Conservation (phyloP, 73 alveolate genomes). For the Symbiodinium pilosum region DNA sequence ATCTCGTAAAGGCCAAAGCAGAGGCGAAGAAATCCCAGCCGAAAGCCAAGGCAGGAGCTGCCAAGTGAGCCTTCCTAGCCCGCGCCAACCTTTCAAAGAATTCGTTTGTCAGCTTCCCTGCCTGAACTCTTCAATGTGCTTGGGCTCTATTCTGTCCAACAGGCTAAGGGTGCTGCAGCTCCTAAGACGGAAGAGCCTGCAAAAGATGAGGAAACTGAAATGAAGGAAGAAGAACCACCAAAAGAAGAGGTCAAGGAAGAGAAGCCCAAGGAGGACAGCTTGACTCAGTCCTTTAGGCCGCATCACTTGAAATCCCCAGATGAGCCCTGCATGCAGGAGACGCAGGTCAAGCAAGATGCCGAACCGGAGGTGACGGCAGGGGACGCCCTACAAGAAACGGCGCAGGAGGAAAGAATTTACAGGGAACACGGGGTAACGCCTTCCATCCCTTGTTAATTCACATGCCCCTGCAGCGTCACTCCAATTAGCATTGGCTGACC, state of each 20-base stretch:
- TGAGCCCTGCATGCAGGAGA: background rate
- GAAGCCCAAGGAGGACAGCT: background rate
- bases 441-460: no score
- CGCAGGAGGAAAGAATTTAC: background rate
- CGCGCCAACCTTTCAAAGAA: no score
- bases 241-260: slow-evolving; percentile 10
- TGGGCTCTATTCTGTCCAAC: no score
- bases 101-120: no score
- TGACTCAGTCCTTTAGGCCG: background rate
- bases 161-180: slow-evolving; percentile 4
- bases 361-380: slow-evolving; percentile 8
- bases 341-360: slow-evolving; percentile 6
- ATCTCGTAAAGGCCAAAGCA: background rate
- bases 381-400: background rate
- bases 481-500: no score
- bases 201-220: background rate
- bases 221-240: background rate
- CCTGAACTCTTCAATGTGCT: no score
- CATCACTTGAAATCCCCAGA: no score
- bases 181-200: background rate
- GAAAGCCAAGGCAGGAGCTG: background rate
- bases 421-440: no score
- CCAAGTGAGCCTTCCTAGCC: no score
- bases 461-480: no score
- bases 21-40: slow-evolving; percentile 8